Conservation (phyloP, 169 alveolate genomes). For the Perkinsus chesapeaki region DNA sequence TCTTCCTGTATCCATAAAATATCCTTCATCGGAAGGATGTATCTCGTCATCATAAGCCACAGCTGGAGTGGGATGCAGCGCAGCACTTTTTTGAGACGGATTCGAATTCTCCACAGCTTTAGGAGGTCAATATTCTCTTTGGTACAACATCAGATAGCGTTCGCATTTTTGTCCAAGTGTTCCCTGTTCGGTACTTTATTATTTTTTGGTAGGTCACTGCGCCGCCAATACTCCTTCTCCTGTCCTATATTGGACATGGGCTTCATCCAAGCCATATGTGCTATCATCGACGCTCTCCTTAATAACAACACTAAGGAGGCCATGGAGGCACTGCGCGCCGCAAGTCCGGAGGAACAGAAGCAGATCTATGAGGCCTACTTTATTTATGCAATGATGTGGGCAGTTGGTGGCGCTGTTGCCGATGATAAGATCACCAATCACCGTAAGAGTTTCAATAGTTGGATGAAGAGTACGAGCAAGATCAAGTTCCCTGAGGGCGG, state of each 20-base stretch:
- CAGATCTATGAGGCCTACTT: constrained; percentile 83
- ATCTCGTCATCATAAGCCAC: too few species aligned
- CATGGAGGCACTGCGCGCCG: constrained; percentile 52
- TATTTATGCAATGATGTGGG: constrained; percentile 87
- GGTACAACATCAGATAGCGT: too few species aligned
- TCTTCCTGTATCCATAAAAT: too few species aligned
- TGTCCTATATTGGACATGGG: constrained; percentile 78
- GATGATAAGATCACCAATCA: constrained; percentile 72
- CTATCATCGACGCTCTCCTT: constrained; percentile 69
- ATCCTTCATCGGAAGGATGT: too few species aligned
- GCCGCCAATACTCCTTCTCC: constrained; percentile 57
- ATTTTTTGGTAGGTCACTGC: not conserved
- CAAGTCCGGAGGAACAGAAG: constrained; percentile 78
- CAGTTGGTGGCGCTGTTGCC: constrained; percentile 81
- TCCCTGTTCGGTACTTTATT: not conserved
- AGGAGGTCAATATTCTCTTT: too few species aligned
- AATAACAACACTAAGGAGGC: constrained; percentile 60
- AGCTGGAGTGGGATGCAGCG: too few species aligned
- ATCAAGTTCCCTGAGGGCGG: constrained; percentile 87
- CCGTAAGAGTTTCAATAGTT: constrained; percentile 56
- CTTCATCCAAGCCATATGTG: constrained; percentile 66
- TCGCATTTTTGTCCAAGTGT: not conserved
- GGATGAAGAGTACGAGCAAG: constrained; percentile 63
- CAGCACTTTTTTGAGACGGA: too few species aligned
- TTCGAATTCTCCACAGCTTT: too few species aligned